Evolutionary conservation across 2,329 filamentous ascomycete species (phyloP).

Genomic region (Ophiostoma australiae): DNA sequence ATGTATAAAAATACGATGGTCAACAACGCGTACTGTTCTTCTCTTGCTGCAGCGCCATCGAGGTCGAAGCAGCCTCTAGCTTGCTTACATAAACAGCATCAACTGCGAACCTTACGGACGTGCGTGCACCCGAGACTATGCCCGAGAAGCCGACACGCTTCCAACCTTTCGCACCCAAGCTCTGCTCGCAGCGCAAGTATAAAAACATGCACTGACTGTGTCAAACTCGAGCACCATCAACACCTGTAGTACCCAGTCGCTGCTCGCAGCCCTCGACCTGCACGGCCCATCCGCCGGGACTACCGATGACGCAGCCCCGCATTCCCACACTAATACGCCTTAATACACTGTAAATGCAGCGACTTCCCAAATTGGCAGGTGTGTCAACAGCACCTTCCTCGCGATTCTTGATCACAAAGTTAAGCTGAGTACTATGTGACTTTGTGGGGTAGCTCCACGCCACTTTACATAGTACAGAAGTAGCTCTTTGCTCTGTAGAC

Average conservation of each 20-base stretch:
- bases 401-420: background rate
- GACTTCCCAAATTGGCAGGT: background rate
- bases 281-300: slow-evolving; percentile 5
- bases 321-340: background rate
- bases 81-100: background rate
- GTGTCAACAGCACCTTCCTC: background rate
- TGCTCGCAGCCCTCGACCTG: background rate
- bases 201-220: background rate
- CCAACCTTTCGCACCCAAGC: background rate
- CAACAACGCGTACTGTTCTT: no score
- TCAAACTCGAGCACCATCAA: background rate
- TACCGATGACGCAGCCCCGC: slow-evolving; percentile 5
- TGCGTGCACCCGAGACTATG: background rate
- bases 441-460: slow-evolving; percentile 8
- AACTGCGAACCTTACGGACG: background rate
- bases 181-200: no score
- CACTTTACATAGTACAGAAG: background rate
- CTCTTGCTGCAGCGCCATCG: background rate
- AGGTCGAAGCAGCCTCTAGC: background rate
- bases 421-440: background rate
- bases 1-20: no score
- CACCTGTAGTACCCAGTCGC: background rate
- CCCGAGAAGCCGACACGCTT: slow-evolving; percentile 2
- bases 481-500: no score
- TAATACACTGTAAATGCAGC: background rate